Base-by-base conservation (phyloP, 768 basidiomycete genomes). In the Solioccasus polychromus region DNA sequence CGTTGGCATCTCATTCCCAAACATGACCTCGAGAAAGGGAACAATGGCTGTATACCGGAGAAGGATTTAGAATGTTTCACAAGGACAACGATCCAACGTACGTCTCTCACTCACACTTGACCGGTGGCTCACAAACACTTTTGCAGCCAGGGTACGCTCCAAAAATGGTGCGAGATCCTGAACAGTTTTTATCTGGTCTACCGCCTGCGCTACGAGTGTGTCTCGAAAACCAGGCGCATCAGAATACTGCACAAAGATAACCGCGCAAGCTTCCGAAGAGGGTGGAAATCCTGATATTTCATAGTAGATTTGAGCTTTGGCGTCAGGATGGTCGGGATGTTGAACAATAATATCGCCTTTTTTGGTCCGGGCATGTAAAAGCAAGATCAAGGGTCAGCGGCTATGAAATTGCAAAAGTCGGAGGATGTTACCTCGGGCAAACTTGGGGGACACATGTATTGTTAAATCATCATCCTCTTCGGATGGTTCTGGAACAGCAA, bases 221-320 rank as follows among this genome's bases (percentile, higher is more conserved):
- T 58, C 44, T 42, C 8, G 53, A 20, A 19, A 4, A 37, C 2
- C 17, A 39, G 39, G n/a, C 12, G 18, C n/a, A 31, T n/a, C 41
- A 15, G 43, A 48, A 35, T 64, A 64, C 45, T 69, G 73, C 24
- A 71, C 53, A 50, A 71, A 81, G 42, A 83, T 49, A 30, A 79
- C 55, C 5, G 71, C 64, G 45, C 71, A 76, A 5, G 68, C 70
- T 25, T 73, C 67, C 17, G 58, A 61, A 22, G 66, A 68, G 7
- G 55, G 70, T 8, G 68, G 54, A 47, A 78, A 73, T 8, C 55
- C 59, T 3, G 78, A 80, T 37, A 73, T 61, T 52, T 82, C 76
- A 73, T 77, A 82, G 34, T 70, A 59, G 11, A 76, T 11, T 31
- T 47, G 47, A 35, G 55, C 42, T 35, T 47, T 25, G 26, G 39